Evolutionary conservation across 2,329 filamentous ascomycete genomes (phyloP), one percentile per base, ranked within the genome.

Genomic region (Apiospora phragmitis): DNA sequence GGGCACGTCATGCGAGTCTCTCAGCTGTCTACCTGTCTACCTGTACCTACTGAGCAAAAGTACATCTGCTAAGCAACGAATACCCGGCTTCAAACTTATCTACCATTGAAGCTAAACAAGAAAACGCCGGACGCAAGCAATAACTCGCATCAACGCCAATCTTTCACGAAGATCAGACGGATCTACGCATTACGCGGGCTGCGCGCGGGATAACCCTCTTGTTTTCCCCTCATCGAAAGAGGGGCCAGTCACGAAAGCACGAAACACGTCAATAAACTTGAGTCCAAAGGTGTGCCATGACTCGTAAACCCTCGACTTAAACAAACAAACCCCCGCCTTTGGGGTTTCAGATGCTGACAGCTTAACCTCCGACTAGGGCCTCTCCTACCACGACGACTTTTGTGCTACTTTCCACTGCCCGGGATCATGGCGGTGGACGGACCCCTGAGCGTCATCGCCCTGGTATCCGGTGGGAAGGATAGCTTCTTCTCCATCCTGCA

Each of bases 381-480:
- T 21, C 55, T 21, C 18, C 32, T 9, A 62, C 3, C 26, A 38
- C 55, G 55, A 62, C 55, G 18, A 62, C 55, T n/a, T 18, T 62
- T 9, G 32, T 38, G 32, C 32, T 38, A 38, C 32, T 62, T 62
- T 62, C 32, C 32, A 62, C 55, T 62, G 55, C 21, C 55, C 32
- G 55, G 73, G 73, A 75, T 73, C 59, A 87, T 86, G 84, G 76
- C 82, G 70, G 75, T 79, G 71, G 82, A 85, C 51, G 73, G 71
- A 73, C 80, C 82, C 72, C 83, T 92, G 74, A 92, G 95, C 75
- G 94, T 98, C 73, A 95, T 99, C 76, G 95, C 94, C 67, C 86
- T 99, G 73, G 92, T 99, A 74, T 99, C 96, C 26, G 96, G 96
- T 72, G 96, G 96, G 74, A 99, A 99, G 83, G 96, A 99, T 84